Percentiles rank a stretch among this genome's conserved stretches.
Conservation (phyloP, 1,284 basidiomycete genomes). For the Fistulina hepatica region DNA sequence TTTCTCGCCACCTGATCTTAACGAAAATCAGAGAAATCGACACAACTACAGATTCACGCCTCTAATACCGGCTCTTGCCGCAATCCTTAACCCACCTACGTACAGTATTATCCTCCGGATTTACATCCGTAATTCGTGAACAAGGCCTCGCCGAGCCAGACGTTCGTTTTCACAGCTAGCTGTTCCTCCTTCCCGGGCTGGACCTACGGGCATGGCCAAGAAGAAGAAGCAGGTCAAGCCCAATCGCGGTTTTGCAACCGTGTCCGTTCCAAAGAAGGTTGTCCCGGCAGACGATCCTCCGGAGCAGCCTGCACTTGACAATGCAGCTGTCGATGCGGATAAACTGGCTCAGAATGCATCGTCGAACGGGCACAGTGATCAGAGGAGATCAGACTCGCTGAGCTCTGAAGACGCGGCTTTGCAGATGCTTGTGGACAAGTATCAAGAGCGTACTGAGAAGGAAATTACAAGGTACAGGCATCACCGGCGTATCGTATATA, state of each 20-base stretch:
- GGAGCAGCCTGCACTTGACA: constrained; percentile 18
- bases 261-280: constrained; percentile 78
- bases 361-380: too few relatives aligned
- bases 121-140: too few relatives aligned
- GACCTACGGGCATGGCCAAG: constrained; percentile 54
- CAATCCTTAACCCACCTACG: too few relatives aligned
- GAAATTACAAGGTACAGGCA: constrained; percentile 74
- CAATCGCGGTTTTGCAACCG: constrained; percentile 74
- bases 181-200: too few relatives aligned
- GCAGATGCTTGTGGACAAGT: constrained; percentile 65
- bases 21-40: too few relatives aligned
- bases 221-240: constrained; percentile 84
- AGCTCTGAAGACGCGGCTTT: constrained; percentile 44
- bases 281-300: constrained; percentile 23
- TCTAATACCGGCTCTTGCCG: too few relatives aligned
- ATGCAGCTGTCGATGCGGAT: constrained; percentile 7
- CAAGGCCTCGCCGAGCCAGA: too few relatives aligned
- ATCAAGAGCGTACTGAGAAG: constrained; percentile 84
- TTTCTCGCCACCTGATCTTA: too few relatives aligned
- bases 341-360: constrained; percentile 11
- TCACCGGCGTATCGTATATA: constrained; percentile 45
- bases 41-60: too few relatives aligned
- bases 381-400: too few relatives aligned
- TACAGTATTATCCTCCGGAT: too few relatives aligned
- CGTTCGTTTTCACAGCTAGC: too few relatives aligned